Evolutionary conservation across 805 yeast species (phyloP).

Genomic region (Candida palmyrensis): DNA sequence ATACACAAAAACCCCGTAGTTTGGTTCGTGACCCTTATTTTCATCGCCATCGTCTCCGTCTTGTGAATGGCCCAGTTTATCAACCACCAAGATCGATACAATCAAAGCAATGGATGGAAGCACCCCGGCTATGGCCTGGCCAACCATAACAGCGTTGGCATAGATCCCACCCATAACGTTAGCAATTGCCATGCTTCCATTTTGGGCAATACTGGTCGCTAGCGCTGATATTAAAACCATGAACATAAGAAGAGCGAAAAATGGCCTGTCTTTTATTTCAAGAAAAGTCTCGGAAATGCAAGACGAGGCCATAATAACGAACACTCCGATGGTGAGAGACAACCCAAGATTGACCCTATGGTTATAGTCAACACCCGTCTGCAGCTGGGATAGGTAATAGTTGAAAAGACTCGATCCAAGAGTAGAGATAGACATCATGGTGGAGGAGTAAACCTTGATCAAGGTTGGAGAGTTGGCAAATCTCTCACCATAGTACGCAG

Average conservation of each 20-base stretch:
- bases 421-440: slow-evolving; percentile 87
- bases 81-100: slow-evolving; percentile 43
- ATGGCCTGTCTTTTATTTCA: slow-evolving; percentile 30
- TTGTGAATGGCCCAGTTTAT: slow-evolving; percentile 12
- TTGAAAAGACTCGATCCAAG: slow-evolving; percentile 57
- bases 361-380: slow-evolving; percentile 53
- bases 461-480: slow-evolving; percentile 47
- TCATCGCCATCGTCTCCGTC: slow-evolving; percentile 12
- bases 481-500: slow-evolving; percentile 69
- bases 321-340: slow-evolving; percentile 49
- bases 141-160: slow-evolving; percentile 90
- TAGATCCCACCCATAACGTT: slow-evolving; percentile 69
- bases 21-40: slow-evolving; percentile 19
- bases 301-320: slow-evolving; percentile 52
- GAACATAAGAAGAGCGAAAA: slow-evolving; percentile 53
- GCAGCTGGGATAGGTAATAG: slow-evolving; percentile 59
- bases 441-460: slow-evolving; percentile 62
- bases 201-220: slow-evolving; percentile 82
- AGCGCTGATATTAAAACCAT: slow-evolving; percentile 62
- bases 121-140: slow-evolving; percentile 93
- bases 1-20: slow-evolving; percentile 40
- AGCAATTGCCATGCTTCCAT: slow-evolving; percentile 84
- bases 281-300: slow-evolving; percentile 34
- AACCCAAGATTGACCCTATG: slow-evolving; percentile 59
- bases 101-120: slow-evolving; percentile 74